Base-by-base conservation (phyloP, 2,329 filamentous ascomycete species). In the Bipolaris oryzae region DNA sequence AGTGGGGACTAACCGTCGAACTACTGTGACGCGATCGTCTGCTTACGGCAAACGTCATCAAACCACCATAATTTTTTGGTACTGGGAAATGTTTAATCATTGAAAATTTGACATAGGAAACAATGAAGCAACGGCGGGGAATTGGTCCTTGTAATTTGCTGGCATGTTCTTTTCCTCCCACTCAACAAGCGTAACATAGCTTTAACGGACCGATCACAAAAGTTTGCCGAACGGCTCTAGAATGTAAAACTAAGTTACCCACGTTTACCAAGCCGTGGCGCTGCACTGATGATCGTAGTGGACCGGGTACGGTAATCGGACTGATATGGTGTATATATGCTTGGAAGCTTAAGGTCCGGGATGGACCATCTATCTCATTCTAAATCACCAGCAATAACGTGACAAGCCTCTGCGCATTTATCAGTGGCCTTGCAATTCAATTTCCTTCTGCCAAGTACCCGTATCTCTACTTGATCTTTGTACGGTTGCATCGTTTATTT, bases 221-320 rank as follows among this genome's bases (percentile, higher is more conserved):
- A 33, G 35, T 23, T 23, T 37, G 23, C 15, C 28, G n/a, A 45
- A 18, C 28, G 9, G 13, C 21, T 11, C 25, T 5, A 33, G 21
- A 34, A 50, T 41, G 37, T 39, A 21, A 45, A 53, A 18, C 25
- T 38, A 34, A 13, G 33, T 25, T 53, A 47, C 48, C 54, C 50
- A 48, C 50, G 43, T 33, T 33, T 54, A 55, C 54, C 34, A 58
- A 52, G 47, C 34, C 9, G 28, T 28, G 25, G 47, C 46, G 45
- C 44, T 34, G 33, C 28, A 35, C n/a, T 37, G 21, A 18, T 35
- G 18, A 37, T 42, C 39, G 45, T 41, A 46, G 51, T 21, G 33
- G 33, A 9, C 41, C 41, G 18, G 28, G 11, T 25, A 16, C 28
- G 20, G 18, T 41, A 34, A 55, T 38, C 51, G 35, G 43, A 25